Evolutionary conservation across 2,329 filamentous ascomycete species (phyloP).

Genomic region (Ceratocystis huliohia): DNA sequence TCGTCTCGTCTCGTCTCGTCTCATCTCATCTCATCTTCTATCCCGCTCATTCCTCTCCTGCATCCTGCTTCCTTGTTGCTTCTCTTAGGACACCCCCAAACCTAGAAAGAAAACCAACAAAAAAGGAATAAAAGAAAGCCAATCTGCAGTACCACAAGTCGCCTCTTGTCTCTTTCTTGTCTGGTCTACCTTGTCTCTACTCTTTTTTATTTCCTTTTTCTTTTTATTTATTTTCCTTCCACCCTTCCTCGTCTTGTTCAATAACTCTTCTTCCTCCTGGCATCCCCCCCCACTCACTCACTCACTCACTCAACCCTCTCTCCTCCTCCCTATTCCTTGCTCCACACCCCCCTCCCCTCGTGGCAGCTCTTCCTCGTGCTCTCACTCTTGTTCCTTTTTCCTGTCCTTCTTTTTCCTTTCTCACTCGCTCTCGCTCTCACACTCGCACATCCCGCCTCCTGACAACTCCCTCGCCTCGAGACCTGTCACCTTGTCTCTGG

Average conservation of each 20-base stretch:
- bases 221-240: constrained; percentile 13
- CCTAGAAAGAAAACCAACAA: neutral
- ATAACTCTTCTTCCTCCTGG: neutral
- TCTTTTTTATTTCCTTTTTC: constrained; percentile 3
- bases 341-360: neutral
- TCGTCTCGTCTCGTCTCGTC: neutral
- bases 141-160: neutral
- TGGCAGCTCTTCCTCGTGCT: neutral
- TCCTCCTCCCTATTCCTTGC: neutral
- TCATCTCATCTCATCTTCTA: constrained; percentile 10
- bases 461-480: neutral
- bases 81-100: neutral
- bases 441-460: neutral
- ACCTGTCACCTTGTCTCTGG: constrained; percentile 3
- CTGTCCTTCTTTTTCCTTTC: constrained; percentile 7
- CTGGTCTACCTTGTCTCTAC: neutral
- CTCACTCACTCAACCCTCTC: neutral
- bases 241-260: neutral
- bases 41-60: neutral
- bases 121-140: constrained; percentile 5
- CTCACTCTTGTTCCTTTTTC: neutral
- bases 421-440: neutral
- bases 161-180: neutral
- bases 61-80: neutral
- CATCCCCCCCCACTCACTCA: neutral